phyloP scores from a whole-genome alignment of 768 basidiomycete genomes.

The Phlegmacium glaucopus region DNA sequence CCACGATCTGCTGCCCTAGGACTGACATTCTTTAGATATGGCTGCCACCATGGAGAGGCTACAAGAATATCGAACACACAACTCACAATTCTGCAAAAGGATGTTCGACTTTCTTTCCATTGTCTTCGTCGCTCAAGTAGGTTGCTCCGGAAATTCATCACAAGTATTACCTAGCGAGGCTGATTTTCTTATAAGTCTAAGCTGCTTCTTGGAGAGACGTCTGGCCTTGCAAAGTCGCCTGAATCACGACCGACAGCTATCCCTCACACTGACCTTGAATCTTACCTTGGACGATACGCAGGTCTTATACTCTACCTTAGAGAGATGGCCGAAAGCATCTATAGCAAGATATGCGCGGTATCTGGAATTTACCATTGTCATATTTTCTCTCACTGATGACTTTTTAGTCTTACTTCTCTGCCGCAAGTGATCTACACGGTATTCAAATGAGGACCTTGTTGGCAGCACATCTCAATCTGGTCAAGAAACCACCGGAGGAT shows the following conservation, averaged over 20 bases:
- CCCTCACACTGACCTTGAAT: slow-evolving; percentile 73
- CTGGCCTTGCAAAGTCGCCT: slow-evolving; percentile 47
- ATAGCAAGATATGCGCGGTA: slow-evolving; percentile 88
- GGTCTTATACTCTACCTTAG: slow-evolving; percentile 91
- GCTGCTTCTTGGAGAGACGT: slow-evolving; percentile 59
- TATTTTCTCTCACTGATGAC: slow-evolving; percentile 4
- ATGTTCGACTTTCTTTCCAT: slow-evolving; percentile 86
- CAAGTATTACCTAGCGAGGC: too few relatives aligned
- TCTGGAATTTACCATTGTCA: slow-evolving; percentile 23
- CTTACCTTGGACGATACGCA: slow-evolving; percentile 82
- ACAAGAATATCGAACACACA: slow-evolving; percentile 87
- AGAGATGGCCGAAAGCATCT: slow-evolving; percentile 91
- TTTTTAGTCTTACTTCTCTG: slow-evolving; percentile 88
- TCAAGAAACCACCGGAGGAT: slow-evolving; percentile 72
- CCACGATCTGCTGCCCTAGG: not conserved
- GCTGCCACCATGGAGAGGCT: slow-evolving; percentile 95
- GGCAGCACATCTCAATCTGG: slow-evolving; percentile 46
- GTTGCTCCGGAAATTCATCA: slow-evolving; percentile 9
- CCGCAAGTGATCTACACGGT: slow-evolving; percentile 77
- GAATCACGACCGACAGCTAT: slow-evolving; percentile 46
- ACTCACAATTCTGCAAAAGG: slow-evolving; percentile 90
- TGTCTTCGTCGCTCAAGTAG: slow-evolving; percentile 87
- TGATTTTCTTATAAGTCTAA: slow-evolving; percentile 46
- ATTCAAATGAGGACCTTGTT: slow-evolving; percentile 78
- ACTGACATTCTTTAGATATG: slow-evolving; percentile 58